Conservation (phyloP, 495 filamentous ascomycete species). For the Neurospora sp. region DNA sequence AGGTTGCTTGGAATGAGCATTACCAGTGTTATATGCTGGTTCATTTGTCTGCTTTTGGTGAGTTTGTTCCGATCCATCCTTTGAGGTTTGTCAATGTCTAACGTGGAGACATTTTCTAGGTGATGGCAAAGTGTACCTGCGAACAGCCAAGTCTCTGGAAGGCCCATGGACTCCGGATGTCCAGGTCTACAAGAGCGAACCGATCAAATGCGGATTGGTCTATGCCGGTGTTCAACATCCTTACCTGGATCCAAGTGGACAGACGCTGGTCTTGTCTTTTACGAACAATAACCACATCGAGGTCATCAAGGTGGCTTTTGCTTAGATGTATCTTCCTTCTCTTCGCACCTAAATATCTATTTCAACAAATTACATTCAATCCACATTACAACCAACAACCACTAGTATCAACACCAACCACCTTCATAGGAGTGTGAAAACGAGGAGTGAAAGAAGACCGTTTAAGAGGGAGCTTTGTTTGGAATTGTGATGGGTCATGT, state of each 20-base stretch:
- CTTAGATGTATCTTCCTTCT: conserved; percentile 11
- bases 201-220: conserved; percentile 19
- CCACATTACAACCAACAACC: background rate
- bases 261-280: conserved; percentile 19
- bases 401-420: conserved; percentile 2
- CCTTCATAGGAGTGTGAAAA: background rate
- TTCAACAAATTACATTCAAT: background rate
- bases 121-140: conserved; percentile 11
- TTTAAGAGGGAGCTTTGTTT: background rate
- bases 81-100: no score
- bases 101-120: conserved; percentile 1
- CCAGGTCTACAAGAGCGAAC: conserved; percentile 18
- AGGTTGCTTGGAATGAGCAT: conserved; percentile 22
- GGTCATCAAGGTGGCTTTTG: conserved; percentile 13
- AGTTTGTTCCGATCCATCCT: no score
- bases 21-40: conserved; percentile 23
- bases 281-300: conserved; percentile 29
- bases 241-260: conserved; percentile 20
- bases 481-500: background rate
- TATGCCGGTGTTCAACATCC: conserved; percentile 26
- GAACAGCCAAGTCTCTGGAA: conserved; percentile 19
- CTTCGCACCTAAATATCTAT: conserved; percentile 27
- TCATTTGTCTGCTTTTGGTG: conserved; percentile 16
- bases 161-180: conserved; percentile 28
- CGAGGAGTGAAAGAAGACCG: no score